Evolutionary conservation across 495 filamentous ascomycete genomes (phyloP), one percentile per base, ranked within the genome.

Genomic region (Rostrohypoxylon terebratum): DNA sequence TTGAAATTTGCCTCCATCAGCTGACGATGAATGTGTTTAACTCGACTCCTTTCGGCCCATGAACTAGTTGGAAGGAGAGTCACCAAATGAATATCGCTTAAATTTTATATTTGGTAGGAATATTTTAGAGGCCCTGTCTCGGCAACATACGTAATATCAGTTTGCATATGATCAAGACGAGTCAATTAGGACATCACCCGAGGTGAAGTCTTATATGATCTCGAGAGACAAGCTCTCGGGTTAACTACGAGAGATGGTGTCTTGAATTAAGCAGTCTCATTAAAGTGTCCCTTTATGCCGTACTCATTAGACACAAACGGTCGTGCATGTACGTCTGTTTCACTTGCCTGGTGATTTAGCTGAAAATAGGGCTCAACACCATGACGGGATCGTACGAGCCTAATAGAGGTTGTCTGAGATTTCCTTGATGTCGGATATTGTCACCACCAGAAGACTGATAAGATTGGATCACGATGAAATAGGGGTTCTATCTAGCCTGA

Each of bases 241-340:
- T 28, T 23, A 57, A 44, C 31, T 48, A 36, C 4, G 20, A 54
- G 28, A 58, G 25, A 55, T 42, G 1, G 7, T 69, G 70, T 73
- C 60, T 57, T 18, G 48, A 23, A 57, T 13, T 1, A 3, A 16
- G 47, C 13, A 10, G 18, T 55, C 23, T 44, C 53, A 61, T 66
- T 66, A 48, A 4, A 55, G 16, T 28, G 38, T 58, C 6, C 11
- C 2, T 48, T 48, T 13, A 59, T 63, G 53, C 20, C 23, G 63
- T 72, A 53, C 14, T 13, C 48, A 21, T 5, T 40, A 73, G 63
- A 63, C 67, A 66, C 65, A 65, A 77, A 75, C 63, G 67, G 70
- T 77, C 1, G 70, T 73, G 73, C 75, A 77, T 59, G 53, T 66
- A 67, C 61, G 63, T 73, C 69, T 59, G 9, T 45, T 57, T 53